A percentile compares a stretch with the other conserved stretches of the same genome.
phyloP scores from a whole-genome alignment of 306 rosid genomes.

The Sophora flavescens region DNA sequence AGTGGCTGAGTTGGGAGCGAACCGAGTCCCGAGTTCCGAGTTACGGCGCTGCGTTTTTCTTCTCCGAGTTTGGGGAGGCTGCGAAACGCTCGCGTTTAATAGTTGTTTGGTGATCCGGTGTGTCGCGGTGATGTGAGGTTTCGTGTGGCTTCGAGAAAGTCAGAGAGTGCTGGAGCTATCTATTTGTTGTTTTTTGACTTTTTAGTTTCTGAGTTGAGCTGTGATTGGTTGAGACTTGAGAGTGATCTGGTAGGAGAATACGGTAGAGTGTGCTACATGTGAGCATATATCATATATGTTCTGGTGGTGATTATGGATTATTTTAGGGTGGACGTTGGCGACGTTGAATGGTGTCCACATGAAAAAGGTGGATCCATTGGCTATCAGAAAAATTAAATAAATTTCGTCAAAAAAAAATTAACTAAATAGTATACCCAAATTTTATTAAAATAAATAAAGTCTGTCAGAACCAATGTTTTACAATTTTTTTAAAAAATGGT shows the following conservation, averaged over 20 bases:
- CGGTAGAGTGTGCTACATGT: not conserved
- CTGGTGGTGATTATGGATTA: slow-evolving; percentile 3
- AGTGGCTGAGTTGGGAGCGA: slow-evolving; percentile 46
- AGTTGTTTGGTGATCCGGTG: slow-evolving; percentile 16
- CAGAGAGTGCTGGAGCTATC: too few relatives aligned
- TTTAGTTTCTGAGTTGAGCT: too few relatives aligned
- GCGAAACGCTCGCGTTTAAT: slow-evolving; percentile 29
- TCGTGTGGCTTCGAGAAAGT: not conserved
- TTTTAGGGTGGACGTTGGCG: not conserved
- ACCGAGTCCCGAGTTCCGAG: slow-evolving; percentile 30
- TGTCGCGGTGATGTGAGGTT: not conserved
- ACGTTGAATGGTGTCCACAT: slow-evolving; percentile 53
- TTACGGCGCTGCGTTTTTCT: slow-evolving; percentile 31
- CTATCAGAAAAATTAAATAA: slow-evolving; percentile 24
- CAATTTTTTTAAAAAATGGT: too few relatives aligned
- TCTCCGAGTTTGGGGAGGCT: slow-evolving; percentile 33
- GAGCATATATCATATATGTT: not conserved
- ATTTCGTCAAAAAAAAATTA: not conserved
- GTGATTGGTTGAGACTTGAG: slow-evolving; percentile 27
- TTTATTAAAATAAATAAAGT: not conserved
- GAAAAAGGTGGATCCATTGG: slow-evolving; percentile 28
- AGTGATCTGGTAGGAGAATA: not conserved
- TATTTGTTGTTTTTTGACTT: not conserved
- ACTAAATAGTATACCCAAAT: too few relatives aligned
- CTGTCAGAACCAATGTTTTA: too few relatives aligned